Base-by-base conservation (phyloP, 495 filamentous ascomycete species). In the Neurospora sp. region DNA sequence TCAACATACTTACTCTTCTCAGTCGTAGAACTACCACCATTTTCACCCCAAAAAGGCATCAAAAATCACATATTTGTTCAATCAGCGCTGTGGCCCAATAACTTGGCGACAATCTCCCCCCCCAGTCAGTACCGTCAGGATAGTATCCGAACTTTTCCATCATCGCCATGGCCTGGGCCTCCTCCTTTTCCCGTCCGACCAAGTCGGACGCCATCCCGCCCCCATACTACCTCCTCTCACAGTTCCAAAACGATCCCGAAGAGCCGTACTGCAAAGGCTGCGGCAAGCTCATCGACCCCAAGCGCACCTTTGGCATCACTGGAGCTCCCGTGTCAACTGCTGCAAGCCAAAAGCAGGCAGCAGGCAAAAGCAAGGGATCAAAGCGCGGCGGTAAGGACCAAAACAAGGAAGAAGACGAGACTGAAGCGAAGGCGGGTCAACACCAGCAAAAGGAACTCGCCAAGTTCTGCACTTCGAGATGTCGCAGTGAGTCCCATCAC, bases 261-360 rank as follows among this genome's bases (percentile, higher is more conserved):
- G 76, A 73, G 1, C 80, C 80, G 16, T 84, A 84, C 76, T 85
- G 83, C 71, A 77, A 81, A 39, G 78, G 77, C 17, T 86, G 82
- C 70, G 82, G 83, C 3, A 70, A 81, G 14, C 74, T 80, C 12
- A 83, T 85, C n/a, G 77, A 79, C 74, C 70, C 77, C 27, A 65
- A 65, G 53, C 53, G 53, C 27, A 35, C 53, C 12, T 65, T 65
- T 35, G 53, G 53, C 14, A 65, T 8, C 12, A 65, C 27, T 37
- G 53, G 53, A 1, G 12, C 53, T 8, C 27, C 53, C 27, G 53
- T 16, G 2, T 65, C 27, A 3, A 65, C 7, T 17, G 53, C 27
- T 65, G 53, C 53, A 16, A 27, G 53, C 53, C 53, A 65, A 27
- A 65, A 65, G 27, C 53, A 65, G 7, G 12, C 27, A 65, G 27